Evolutionary conservation across 805 yeast genomes (phyloP).

Genomic region (Starmera caribaea): DNA sequence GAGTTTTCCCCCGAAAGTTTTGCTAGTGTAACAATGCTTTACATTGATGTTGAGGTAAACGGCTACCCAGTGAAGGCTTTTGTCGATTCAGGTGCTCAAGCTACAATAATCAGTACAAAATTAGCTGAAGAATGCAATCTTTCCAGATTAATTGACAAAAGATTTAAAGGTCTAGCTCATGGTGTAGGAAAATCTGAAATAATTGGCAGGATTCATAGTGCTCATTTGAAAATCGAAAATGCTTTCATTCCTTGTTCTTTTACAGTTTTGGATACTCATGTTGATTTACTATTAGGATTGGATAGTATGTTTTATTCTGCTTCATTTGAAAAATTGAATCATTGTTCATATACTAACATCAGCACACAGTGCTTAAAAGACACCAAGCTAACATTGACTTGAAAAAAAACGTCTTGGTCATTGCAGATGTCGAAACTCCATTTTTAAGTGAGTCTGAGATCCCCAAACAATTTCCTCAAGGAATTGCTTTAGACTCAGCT

Average conservation of each 20-base stretch:
- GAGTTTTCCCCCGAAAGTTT: conserved; percentile 90
- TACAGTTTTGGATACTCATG: conserved; percentile 59
- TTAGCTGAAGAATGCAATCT: conserved; percentile 70
- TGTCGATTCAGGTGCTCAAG: conserved; percentile 95
- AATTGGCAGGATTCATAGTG: conserved; percentile 80
- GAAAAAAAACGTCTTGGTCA: conserved; percentile 47
- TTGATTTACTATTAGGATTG: conserved; percentile 75
- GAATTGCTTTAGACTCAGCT: not conserved
- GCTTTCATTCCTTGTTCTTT: conserved; percentile 58
- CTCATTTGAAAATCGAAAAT: conserved; percentile 70
- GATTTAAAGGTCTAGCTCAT: conserved; percentile 73
- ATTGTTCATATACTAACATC: not conserved
- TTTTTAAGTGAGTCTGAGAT: conserved; percentile 70
- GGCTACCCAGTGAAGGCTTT: conserved; percentile 81
- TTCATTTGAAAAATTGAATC: not conserved
- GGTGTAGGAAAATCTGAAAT: conserved; percentile 86
- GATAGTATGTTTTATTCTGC: conserved; percentile 31
- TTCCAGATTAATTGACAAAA: conserved; percentile 61
- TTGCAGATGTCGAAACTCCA: conserved; percentile 64
- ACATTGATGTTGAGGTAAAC: conserved; percentile 68
- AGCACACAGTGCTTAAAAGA: conserved; percentile 56
- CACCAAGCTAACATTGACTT: conserved; percentile 80
- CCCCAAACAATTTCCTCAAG: conserved; percentile 23
- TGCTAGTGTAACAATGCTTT: conserved; percentile 75
- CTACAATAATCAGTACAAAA: conserved; percentile 70